phyloP scores from a whole-genome alignment of 768 basidiomycete genomes.

The Lentinus tigrinus region DNA sequence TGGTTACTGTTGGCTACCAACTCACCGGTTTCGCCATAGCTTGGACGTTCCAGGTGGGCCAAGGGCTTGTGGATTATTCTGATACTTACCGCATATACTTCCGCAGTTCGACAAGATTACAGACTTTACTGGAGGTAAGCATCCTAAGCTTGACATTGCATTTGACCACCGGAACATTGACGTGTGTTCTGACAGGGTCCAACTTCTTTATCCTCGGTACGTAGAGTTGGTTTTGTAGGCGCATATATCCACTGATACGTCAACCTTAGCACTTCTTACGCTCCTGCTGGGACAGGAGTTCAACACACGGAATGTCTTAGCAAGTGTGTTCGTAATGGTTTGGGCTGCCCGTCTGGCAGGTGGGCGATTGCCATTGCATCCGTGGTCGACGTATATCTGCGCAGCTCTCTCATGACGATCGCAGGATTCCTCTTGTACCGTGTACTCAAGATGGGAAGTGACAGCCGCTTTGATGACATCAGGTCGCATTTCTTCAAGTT shows the following conservation, averaged over 20 bases:
- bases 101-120: conserved; percentile 69
- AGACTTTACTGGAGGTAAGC: conserved; percentile 59
- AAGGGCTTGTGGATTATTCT: not conserved
- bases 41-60: conserved; percentile 51
- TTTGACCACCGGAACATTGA: not conserved
- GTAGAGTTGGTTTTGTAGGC: not conserved
- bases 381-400: not conserved
- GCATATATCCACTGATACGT: not conserved
- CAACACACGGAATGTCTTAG: conserved; percentile 56
- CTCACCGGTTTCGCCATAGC: conserved; percentile 62
- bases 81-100: not conserved
- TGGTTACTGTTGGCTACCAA: conserved; percentile 59
- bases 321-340: conserved; percentile 59
- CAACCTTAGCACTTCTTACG: conserved; percentile 52
- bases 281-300: conserved; percentile 61
- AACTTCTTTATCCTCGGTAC: conserved; percentile 66
- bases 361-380: conserved; percentile 14
- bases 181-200: conserved; percentile 46
- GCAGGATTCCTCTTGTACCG: conserved; percentile 64
- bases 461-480: conserved; percentile 67
- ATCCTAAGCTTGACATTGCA: not conserved
- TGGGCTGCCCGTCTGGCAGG: conserved; percentile 64
- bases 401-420: not conserved
- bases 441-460: conserved; percentile 67
- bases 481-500: conserved; percentile 66